Conservation (phyloP, 2,329 filamentous ascomycete species). For the Aureobasidium leucospermi region DNA sequence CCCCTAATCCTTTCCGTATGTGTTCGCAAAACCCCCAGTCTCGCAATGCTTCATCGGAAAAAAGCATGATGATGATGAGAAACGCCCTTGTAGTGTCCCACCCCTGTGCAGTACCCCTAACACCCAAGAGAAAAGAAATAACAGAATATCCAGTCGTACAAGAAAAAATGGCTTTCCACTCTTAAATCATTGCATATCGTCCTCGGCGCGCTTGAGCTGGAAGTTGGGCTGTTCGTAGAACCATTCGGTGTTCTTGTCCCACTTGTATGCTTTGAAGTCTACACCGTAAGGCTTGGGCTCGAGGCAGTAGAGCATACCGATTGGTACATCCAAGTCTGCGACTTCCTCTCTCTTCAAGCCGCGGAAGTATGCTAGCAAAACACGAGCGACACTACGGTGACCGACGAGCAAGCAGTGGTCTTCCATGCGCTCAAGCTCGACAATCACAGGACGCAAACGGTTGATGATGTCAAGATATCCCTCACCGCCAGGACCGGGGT, state of each 20-base stretch:
- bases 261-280: constrained; percentile 91
- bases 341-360: constrained; percentile 86
- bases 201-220: constrained; percentile 55
- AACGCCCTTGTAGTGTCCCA: too few species aligned
- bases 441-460: constrained; percentile 86
- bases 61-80: too few species aligned
- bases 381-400: constrained; percentile 84
- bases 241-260: constrained; percentile 68
- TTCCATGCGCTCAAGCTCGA: constrained; percentile 93
- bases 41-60: too few species aligned
- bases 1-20: too few species aligned
- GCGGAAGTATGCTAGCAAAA: constrained; percentile 94
- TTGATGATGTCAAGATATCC: constrained; percentile 97
- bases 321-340: constrained; percentile 84
- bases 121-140: too few species aligned
- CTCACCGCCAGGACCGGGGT: constrained; percentile 73
- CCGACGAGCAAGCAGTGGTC: constrained; percentile 90
- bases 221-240: constrained; percentile 86
- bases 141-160: too few species aligned
- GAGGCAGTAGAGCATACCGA: constrained; percentile 89
- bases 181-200: constrained; percentile 26
- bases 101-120: too few species aligned
- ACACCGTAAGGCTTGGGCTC: constrained; percentile 98
- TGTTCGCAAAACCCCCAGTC: too few species aligned
- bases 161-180: too few species aligned